A percentile compares a stretch with the other conserved stretches of the same genome.
These are phyloP conservation scores for Cystobasidiaceae sp. DNA, from an alignment of 1,284 basidiomycete genomes.

Conservation along the genomic window DNA sequence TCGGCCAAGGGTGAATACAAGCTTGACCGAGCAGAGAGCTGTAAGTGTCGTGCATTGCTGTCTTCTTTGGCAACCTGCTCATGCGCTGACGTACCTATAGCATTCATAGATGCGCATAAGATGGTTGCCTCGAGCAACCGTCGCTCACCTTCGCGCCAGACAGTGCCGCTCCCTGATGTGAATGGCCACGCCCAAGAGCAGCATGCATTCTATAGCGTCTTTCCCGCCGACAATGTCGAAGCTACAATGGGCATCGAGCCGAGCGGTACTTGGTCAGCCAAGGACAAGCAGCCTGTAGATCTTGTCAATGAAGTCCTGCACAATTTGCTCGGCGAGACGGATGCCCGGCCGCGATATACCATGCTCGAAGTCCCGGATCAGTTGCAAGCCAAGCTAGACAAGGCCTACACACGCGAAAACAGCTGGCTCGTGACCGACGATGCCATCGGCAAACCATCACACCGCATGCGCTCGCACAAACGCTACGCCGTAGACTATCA, in stretches of 20 bases:
- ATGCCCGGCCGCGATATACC: constrained; percentile 2
- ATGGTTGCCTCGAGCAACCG: constrained; percentile 13
- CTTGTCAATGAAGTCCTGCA: constrained; percentile 26
- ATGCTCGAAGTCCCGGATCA: neutral
- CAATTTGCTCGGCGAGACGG: neutral
- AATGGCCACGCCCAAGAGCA: neutral
- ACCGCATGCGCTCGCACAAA: neutral
- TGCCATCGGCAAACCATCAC: neutral
- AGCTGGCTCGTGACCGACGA: constrained; percentile 17
- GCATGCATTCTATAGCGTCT: constrained; percentile 26
- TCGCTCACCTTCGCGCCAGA: constrained; percentile 15
- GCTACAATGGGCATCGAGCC: constrained; percentile 17
- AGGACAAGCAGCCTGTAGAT: constrained; percentile 11
- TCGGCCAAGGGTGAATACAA: constrained; percentile 2
- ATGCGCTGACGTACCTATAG: no score
- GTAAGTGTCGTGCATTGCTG: no score
- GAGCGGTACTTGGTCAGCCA: neutral
- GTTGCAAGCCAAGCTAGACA: neutral
- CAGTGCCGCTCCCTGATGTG: constrained; percentile 9
- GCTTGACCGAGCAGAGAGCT: neutral
- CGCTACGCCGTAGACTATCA: constrained; percentile 23
- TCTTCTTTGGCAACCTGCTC: no score
- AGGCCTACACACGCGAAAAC: neutral
- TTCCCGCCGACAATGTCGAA: neutral
- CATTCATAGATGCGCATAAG: neutral